A percentile compares a stretch with the other conserved stretches of the same genome.
These are phyloP conservation scores for Cerioporus squamosus DNA, from an alignment of 1,284 basidiomycete genomes.

Conservation along the genomic window DNA sequence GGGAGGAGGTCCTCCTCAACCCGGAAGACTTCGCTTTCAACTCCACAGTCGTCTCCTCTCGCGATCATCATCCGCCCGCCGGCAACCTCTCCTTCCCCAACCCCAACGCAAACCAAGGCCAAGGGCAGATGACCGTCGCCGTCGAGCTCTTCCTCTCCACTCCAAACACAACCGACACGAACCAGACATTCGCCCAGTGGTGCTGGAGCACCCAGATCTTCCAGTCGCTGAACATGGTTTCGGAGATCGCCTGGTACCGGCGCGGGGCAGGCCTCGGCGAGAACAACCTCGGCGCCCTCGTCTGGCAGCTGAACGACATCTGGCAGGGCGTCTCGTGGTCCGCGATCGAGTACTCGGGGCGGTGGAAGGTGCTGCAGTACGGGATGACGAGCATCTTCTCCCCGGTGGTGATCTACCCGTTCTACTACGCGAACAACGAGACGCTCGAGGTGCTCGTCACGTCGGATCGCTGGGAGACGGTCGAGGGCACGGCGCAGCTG, in stretches of 20 bases:
- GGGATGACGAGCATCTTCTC: constrained; percentile 50
- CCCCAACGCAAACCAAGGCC: constrained; percentile 58
- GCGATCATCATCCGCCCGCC: constrained; percentile 64
- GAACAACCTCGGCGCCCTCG: constrained; percentile 63
- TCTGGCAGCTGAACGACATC: constrained; percentile 72
- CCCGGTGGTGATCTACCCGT: constrained; percentile 56
- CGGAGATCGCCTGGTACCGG: constrained; percentile 65
- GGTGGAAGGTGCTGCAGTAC: constrained; percentile 69
- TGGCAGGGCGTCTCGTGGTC: constrained; percentile 71
- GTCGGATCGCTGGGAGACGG: constrained; percentile 55
- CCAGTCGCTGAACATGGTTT: constrained; percentile 59
- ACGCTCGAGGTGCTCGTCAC: constrained; percentile 54
- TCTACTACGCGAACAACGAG: constrained; percentile 54
- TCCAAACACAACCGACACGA: constrained; percentile 50
- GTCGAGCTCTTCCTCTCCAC: constrained; percentile 61
- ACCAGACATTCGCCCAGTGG: constrained; percentile 66
- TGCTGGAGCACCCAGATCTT: constrained; percentile 65
- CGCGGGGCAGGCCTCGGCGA: constrained; percentile 58
- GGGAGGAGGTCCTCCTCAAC: constrained; percentile 61
- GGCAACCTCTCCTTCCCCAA: constrained; percentile 61
- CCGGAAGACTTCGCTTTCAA: constrained; percentile 62
- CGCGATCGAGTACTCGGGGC: constrained; percentile 61
- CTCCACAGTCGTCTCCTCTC: constrained; percentile 58
- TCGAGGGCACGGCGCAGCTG: constrained; percentile 51
- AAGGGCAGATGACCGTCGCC: constrained; percentile 55